Evolutionary conservation across 1,284 basidiomycete genomes (phyloP).

Genomic region (Malassezia nana): DNA sequence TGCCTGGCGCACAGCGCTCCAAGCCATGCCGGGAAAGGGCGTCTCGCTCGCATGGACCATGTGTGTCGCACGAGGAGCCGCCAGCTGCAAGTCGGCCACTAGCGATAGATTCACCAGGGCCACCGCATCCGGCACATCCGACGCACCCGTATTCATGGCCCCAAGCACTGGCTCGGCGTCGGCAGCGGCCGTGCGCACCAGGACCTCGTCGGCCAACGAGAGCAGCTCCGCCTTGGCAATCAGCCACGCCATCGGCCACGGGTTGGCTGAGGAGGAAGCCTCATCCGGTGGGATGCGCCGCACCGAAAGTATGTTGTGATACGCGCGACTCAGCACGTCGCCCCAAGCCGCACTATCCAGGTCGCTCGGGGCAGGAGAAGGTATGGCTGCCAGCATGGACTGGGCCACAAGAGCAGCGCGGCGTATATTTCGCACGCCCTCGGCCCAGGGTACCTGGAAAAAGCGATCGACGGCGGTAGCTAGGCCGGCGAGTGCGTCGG

Average conservation of each 20-base stretch:
- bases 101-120: slow-evolving; percentile 9
- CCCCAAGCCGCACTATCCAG: not conserved
- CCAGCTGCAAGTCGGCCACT: slow-evolving; percentile 7
- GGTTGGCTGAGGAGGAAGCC: slow-evolving; percentile 11
- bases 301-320: slow-evolving; percentile 2
- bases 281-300: slow-evolving; percentile 2
- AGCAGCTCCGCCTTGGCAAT: slow-evolving; percentile 12
- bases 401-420: slow-evolving; percentile 1
- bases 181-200: not conserved
- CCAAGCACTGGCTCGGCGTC: not conserved
- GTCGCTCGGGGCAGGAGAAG: not conserved
- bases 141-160: not conserved
- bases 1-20: slow-evolving; percentile 6
- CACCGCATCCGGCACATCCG: slow-evolving; percentile 7
- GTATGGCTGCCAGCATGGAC: not conserved
- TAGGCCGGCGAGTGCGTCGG: not conserved
- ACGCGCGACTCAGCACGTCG: not conserved
- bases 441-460: slow-evolving; percentile 6
- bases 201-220: slow-evolving; percentile 2
- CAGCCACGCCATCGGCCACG: slow-evolving; percentile 11
- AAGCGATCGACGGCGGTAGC: not conserved
- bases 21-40: slow-evolving; percentile 12
- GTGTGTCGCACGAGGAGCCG: not conserved
- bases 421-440: not conserved
- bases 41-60: not conserved